Evolutionary conservation across 2,329 filamentous ascomycete species (phyloP).

Genomic region (Phialocephala subalpina): DNA sequence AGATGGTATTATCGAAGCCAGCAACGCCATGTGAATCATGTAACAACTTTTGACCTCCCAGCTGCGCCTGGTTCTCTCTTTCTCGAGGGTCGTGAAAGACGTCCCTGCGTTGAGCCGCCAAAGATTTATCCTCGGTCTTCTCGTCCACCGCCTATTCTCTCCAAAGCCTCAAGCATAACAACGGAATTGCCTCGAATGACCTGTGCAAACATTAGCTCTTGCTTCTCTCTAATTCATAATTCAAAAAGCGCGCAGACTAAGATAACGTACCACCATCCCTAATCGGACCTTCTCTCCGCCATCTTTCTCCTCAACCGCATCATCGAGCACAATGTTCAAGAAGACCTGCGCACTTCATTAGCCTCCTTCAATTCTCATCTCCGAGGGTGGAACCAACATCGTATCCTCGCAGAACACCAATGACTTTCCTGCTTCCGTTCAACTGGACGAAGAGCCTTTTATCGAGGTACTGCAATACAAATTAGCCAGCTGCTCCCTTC

Average conservation of each 20-base stretch:
- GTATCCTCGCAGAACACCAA: slow-evolving; percentile 92
- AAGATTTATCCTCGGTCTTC: slow-evolving; percentile 47
- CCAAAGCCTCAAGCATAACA: slow-evolving; percentile 91
- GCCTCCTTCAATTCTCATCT: slow-evolving; percentile 17
- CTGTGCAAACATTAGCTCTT: slow-evolving; percentile 51
- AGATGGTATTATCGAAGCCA: slow-evolving; percentile 38
- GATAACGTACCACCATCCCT: slow-evolving; percentile 83
- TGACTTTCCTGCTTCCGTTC: slow-evolving; percentile 97
- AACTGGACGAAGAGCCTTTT: slow-evolving; percentile 98
- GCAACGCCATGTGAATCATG: slow-evolving; percentile 36
- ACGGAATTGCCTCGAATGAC: slow-evolving; percentile 98
- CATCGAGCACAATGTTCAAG: slow-evolving; percentile 96
- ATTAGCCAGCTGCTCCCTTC: slow-evolving; percentile 66
- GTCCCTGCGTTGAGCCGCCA: not conserved
- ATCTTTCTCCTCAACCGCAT: slow-evolving; percentile 93
- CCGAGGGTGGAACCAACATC: slow-evolving; percentile 68
- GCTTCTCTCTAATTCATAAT: not conserved
- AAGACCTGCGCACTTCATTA: slow-evolving; percentile 73
- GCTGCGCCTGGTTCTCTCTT: not conserved
- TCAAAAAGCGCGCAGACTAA: not conserved
- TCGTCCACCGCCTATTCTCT: slow-evolving; percentile 68
- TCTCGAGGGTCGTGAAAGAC: not conserved
- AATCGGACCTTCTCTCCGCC: slow-evolving; percentile 89
- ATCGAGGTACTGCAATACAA: slow-evolving; percentile 83
- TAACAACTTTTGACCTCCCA: slow-evolving; percentile 25